Evolutionary conservation across 495 filamentous ascomycete species (phyloP).

Genomic region (Cairneyella variabilis): DNA sequence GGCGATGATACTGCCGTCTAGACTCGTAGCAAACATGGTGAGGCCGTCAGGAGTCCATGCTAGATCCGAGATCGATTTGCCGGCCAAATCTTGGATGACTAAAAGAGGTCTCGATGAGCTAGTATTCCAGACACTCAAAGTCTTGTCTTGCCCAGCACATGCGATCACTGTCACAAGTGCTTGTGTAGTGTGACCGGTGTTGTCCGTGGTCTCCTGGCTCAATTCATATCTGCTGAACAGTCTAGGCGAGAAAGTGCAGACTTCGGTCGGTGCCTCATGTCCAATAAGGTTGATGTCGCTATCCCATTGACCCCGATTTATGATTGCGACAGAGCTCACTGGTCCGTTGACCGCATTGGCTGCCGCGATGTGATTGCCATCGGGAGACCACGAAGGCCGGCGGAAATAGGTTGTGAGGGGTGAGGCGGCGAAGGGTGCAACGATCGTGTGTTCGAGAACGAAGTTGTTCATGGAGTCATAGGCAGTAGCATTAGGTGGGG

Average conservation of each 20-base stretch:
- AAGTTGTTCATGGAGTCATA: slow-evolving; percentile 97
- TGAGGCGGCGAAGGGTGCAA: slow-evolving; percentile 76
- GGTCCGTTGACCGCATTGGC: slow-evolving; percentile 96
- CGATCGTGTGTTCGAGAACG: slow-evolving; percentile 81
- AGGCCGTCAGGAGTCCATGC: slow-evolving; percentile 93
- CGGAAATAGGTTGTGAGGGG: slow-evolving; percentile 97
- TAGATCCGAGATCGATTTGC: slow-evolving; percentile 89
- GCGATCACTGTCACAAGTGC: slow-evolving; percentile 89
- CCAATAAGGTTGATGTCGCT: slow-evolving; percentile 96
- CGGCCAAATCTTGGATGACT: slow-evolving; percentile 79
- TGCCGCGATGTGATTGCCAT: slow-evolving; percentile 94
- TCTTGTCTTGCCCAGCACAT: slow-evolving; percentile 94
- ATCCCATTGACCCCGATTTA: slow-evolving; percentile 89
- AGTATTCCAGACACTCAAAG: slow-evolving; percentile 94
- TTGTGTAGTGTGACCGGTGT: slow-evolving; percentile 29
- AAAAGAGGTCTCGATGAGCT: slow-evolving; percentile 86
- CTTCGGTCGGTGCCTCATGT: slow-evolving; percentile 94
- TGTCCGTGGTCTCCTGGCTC: slow-evolving; percentile 36
- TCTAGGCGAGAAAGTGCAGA: slow-evolving; percentile 93
- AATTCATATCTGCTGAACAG: slow-evolving; percentile 73
- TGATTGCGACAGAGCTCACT: slow-evolving; percentile 93
- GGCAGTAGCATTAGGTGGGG: slow-evolving; percentile 84
- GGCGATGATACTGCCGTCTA: slow-evolving; percentile 83
- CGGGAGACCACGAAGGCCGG: slow-evolving; percentile 93
- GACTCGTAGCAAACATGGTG: slow-evolving; percentile 75